Evolutionary conservation across 2,329 filamentous ascomycete genomes (phyloP).

Genomic region (Calonectria naviculata): DNA sequence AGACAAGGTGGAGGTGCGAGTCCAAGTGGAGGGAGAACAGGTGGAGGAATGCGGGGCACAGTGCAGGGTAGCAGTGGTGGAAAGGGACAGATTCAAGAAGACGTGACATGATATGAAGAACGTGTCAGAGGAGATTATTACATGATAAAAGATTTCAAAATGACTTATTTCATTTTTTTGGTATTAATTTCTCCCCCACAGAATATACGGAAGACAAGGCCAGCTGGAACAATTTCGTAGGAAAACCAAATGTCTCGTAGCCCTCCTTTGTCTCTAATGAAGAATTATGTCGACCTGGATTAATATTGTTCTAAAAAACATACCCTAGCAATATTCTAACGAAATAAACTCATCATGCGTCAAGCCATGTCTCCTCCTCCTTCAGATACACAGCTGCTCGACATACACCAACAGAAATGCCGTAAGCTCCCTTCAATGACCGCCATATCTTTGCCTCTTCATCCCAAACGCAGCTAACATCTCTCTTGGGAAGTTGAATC

Average conservation of each 20-base stretch:
- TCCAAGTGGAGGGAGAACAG: neutral
- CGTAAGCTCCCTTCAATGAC: constrained; percentile 5
- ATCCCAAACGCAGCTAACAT: constrained; percentile 15
- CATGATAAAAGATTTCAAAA: too few relatives aligned
- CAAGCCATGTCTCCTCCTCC: neutral
- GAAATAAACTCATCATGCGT: neutral
- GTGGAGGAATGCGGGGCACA: neutral
- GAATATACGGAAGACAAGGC: too few relatives aligned
- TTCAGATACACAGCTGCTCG: neutral
- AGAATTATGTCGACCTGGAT: too few relatives aligned
- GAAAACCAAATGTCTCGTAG: too few relatives aligned
- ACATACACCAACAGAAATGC: neutral
- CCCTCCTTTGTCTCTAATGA: too few relatives aligned
- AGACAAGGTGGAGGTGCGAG: neutral
- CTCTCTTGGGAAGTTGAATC: neutral
- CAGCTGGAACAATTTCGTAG: too few relatives aligned
- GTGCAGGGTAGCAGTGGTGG: neutral
- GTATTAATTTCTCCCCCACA: too few relatives aligned
- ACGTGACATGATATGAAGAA: too few relatives aligned
- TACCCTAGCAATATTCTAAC: neutral
- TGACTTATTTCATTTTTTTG: too few relatives aligned
- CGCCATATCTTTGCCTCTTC: constrained; percentile 5
- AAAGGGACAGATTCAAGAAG: too few relatives aligned
- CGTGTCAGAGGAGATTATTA: too few relatives aligned
- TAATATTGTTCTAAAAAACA: too few relatives aligned